Evolutionary conservation across 257 asterid genomes (phyloP).

Genomic region (Vinca minor): DNA sequence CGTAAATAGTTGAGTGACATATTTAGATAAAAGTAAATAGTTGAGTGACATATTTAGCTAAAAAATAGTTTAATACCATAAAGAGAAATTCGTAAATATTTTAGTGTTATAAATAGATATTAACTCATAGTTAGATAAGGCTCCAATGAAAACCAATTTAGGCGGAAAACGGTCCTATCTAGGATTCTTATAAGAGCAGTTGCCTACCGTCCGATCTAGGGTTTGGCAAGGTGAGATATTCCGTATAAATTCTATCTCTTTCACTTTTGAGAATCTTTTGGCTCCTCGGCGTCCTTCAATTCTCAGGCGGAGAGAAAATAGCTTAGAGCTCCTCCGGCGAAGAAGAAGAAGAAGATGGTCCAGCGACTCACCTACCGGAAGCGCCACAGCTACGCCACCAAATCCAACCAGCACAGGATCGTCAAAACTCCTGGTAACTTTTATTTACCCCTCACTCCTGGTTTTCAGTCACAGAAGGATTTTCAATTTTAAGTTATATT

Average conservation of each 20-base stretch:
- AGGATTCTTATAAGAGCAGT: too few relatives aligned
- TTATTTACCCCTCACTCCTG: background rate
- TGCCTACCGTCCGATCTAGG: slow-evolving; percentile 29
- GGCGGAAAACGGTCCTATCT: too few relatives aligned
- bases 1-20: too few relatives aligned
- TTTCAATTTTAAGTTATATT: background rate
- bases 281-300: background rate
- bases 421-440: slow-evolving; percentile 67
- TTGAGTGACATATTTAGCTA: too few relatives aligned
- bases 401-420: slow-evolving; percentile 69
- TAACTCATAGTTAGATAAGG: too few relatives aligned
- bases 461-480: background rate
- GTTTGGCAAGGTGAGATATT: slow-evolving; percentile 5
- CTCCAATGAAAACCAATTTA: too few relatives aligned
- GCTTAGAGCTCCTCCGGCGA: background rate
- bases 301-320: background rate
- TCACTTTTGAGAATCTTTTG: rapidly evolving
- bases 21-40: too few relatives aligned
- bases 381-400: slow-evolving; percentile 82
- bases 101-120: too few relatives aligned
- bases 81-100: too few relatives aligned
- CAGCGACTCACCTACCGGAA: slow-evolving; percentile 65
- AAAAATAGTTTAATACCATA: too few relatives aligned
- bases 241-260: slow-evolving; percentile 12
- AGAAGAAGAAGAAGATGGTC: slow-evolving; percentile 36